phyloP scores from a whole-genome alignment of 805 yeast genomes.

The Candida khao-thaluensis region DNA sequence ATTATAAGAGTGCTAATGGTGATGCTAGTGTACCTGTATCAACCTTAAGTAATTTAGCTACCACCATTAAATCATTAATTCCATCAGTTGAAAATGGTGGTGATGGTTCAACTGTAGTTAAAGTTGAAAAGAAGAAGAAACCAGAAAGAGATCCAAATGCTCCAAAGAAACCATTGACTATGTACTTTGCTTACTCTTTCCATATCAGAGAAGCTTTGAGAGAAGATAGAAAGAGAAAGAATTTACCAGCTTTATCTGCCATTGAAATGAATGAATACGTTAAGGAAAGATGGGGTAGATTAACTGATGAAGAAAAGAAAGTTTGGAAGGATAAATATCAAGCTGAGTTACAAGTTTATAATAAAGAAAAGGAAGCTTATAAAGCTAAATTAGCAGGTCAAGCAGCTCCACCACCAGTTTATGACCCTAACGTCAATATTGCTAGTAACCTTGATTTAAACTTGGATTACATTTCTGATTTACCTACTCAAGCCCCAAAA shows the following conservation, averaged over 20 bases:
- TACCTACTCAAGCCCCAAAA: constrained; percentile 9
- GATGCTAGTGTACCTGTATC: constrained; percentile 11
- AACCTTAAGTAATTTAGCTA: constrained; percentile 31
- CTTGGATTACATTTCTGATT: constrained; percentile 16
- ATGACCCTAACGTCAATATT: neutral
- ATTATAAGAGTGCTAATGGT: constrained; percentile 11
- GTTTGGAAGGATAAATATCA: constrained; percentile 64
- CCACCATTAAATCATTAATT: constrained; percentile 28
- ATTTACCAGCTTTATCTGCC: constrained; percentile 64
- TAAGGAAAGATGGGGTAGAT: constrained; percentile 73
- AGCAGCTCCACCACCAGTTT: constrained; percentile 6
- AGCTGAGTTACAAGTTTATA: constrained; percentile 40
- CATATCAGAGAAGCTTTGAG: constrained; percentile 69
- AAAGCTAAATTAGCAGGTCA: constrained; percentile 25
- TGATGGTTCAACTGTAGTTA: constrained; percentile 10
- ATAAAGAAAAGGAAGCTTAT: constrained; percentile 35
- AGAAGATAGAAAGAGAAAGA: constrained; percentile 58
- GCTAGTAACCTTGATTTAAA: constrained; percentile 7
- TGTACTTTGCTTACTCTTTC: constrained; percentile 75
- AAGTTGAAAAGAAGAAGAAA: constrained; percentile 40
- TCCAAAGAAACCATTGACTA: constrained; percentile 91
- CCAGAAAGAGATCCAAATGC: constrained; percentile 79
- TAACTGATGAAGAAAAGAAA: constrained; percentile 67
- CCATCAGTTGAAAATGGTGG: constrained; percentile 26
- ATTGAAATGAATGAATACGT: constrained; percentile 78